These are phyloP conservation scores for Hypoxylon sp. DNA, from an alignment of 2,329 filamentous ascomycete species.

Conservation along the genomic window DNA sequence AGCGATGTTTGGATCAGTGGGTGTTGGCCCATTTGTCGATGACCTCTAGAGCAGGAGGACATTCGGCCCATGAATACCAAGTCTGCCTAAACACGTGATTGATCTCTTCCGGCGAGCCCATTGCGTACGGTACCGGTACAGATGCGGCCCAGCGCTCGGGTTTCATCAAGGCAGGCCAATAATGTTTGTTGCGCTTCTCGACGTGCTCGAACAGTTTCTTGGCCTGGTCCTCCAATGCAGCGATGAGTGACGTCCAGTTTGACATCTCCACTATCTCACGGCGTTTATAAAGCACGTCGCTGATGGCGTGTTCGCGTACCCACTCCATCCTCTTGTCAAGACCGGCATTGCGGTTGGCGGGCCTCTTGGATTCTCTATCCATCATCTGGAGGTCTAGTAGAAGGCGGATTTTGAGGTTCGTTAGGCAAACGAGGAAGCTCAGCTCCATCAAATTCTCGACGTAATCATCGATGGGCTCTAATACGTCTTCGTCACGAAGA, in stretches of 20 bases:
- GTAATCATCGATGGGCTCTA: constrained; percentile 57
- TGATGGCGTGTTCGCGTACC: constrained; percentile 38
- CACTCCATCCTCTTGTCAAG: constrained; percentile 44
- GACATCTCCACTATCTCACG: constrained; percentile 41
- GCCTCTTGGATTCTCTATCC: constrained; percentile 21
- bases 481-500: constrained; percentile 74
- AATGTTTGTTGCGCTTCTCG: constrained; percentile 37
- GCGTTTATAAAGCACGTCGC: constrained; percentile 38
- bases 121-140: constrained; percentile 11
- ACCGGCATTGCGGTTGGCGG: constrained; percentile 9
- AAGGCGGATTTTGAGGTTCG: constrained; percentile 42
- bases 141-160: constrained; percentile 36
- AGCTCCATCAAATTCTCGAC: constrained; percentile 9
- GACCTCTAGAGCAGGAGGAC: constrained; percentile 48
- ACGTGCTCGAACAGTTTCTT: constrained; percentile 18
- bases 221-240: constrained; percentile 30
- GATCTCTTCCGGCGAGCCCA: constrained; percentile 33
- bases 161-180: constrained; percentile 37
- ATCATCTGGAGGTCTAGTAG: constrained; percentile 39
- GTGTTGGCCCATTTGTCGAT: constrained; percentile 52
- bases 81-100: constrained; percentile 39
- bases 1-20: not conserved
- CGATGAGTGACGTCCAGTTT: constrained; percentile 23
- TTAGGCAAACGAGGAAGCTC: constrained; percentile 27
- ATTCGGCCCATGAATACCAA: constrained; percentile 44